A percentile compares a stretch with the other conserved stretches of the same genome.
Evolutionary conservation across 2,329 filamentous ascomycete genomes (phyloP).

Genomic region (Hymenoscyphus infarciens): DNA sequence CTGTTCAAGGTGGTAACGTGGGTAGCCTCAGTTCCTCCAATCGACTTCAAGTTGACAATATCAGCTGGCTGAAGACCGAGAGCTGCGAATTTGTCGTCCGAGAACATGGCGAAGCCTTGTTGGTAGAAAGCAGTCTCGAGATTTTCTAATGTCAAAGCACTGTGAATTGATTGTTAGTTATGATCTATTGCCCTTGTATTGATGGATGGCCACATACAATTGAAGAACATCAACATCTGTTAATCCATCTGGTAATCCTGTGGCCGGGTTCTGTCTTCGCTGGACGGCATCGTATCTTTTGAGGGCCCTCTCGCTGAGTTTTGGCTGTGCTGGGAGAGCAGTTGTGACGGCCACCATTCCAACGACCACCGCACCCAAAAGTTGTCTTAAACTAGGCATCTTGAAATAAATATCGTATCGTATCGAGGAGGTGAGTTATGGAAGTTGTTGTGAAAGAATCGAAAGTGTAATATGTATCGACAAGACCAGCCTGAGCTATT

Average conservation of each 20-base stretch:
- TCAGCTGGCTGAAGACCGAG: conserved; percentile 54
- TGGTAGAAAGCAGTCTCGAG: conserved; percentile 72
- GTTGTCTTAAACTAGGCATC: conserved; percentile 34
- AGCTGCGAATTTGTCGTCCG: conserved; percentile 59
- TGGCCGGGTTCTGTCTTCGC: conserved; percentile 31
- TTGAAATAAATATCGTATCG: conserved; percentile 13
- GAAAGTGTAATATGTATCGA: conserved; percentile 18
- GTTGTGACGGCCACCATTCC: conserved; percentile 27
- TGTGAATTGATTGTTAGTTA: conserved; percentile 32
- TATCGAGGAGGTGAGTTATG: not conserved
- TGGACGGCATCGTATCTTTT: conserved; percentile 27
- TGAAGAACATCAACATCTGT: conserved; percentile 50
- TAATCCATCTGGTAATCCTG: conserved; percentile 38
- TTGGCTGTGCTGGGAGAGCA: conserved; percentile 32
- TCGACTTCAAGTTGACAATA: conserved; percentile 56
- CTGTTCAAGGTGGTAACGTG: conserved; percentile 59
- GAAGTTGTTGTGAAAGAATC: conserved; percentile 3
- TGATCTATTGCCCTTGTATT: not conserved
- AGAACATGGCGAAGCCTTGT: conserved; percentile 65
- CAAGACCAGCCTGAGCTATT: conserved; percentile 35
- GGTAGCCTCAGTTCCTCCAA: conserved; percentile 59
- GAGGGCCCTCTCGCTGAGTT: conserved; percentile 24
- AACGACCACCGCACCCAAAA: conserved; percentile 28
- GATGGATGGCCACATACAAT: conserved; percentile 42
- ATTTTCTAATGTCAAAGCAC: conserved; percentile 70